These are phyloP conservation scores for Flaveria robusta DNA, from an alignment of 129 eudicot genomes.

Conservation along the genomic window DNA sequence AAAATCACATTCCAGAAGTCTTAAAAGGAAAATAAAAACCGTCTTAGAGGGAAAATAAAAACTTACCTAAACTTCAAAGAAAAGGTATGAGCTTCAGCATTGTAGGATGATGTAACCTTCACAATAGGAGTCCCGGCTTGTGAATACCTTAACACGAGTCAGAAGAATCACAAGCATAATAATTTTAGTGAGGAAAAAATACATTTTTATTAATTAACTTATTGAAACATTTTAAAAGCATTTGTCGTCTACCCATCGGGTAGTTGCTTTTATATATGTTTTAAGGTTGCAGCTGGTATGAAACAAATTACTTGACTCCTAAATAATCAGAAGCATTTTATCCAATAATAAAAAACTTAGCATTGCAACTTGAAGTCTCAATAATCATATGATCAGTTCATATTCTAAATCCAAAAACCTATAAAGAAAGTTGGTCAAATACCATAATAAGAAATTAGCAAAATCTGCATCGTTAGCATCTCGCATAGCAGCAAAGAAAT, in stretches of 20 bases:
- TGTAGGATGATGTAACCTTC: slow-evolving; percentile 66
- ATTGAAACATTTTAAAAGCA: neutral
- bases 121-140: slow-evolving; percentile 96
- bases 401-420: neutral
- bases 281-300: neutral
- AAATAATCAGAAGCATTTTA: neutral
- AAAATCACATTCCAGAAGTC: neutral
- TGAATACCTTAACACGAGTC: slow-evolving; percentile 68
- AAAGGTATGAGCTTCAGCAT: slow-evolving; percentile 69
- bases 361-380: too few relatives aligned
- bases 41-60: neutral
- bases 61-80: slow-evolving; percentile 82
- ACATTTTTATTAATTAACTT: neutral
- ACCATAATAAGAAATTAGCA: slow-evolving; percentile 90
- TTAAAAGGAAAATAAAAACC: neutral
- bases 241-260: neutral
- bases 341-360: neutral
- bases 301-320: neutral
- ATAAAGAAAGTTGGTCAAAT: slow-evolving; percentile 13
- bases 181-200: neutral
- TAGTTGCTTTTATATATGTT: neutral
- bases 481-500: slow-evolving; percentile 94
- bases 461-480: slow-evolving; percentile 92
- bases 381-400: neutral
- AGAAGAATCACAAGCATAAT: slow-evolving; percentile 1